Percentiles rank a stretch among this genome's conserved stretches.
These are phyloP conservation scores for Rhizopogon vinicolor DNA, from an alignment of 768 basidiomycete species.

Conservation along the genomic window DNA sequence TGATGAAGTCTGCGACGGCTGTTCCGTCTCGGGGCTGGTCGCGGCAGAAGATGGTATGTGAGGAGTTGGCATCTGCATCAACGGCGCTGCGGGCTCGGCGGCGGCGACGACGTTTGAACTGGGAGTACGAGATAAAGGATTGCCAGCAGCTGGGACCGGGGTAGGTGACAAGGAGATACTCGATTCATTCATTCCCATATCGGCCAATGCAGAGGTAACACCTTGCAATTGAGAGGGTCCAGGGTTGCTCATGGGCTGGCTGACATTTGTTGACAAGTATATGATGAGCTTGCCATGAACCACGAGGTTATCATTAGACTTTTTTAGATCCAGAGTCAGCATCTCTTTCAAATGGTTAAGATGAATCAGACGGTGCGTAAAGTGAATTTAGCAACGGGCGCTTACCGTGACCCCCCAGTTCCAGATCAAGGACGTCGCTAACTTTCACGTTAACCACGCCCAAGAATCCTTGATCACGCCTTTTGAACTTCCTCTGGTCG, in stretches of 20 bases:
- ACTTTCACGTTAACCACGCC: conserved; percentile 96
- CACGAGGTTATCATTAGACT: conserved; percentile 97
- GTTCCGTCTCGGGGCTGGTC: conserved; percentile 25
- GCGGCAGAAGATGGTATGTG: conserved; percentile 22
- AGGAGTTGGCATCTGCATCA: conserved; percentile 36
- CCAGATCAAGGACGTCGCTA: conserved; percentile 85
- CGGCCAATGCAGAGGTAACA: conserved; percentile 52
- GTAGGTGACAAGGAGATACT: conserved; percentile 53
- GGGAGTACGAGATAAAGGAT: conserved; percentile 52
- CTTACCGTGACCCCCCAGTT: conserved; percentile 90
- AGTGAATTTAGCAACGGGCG: conserved; percentile 11
- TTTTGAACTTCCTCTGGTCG: conserved; percentile 98
- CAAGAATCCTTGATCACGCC: conserved; percentile 95
- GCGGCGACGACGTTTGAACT: conserved; percentile 62
- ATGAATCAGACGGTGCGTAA: neutral
- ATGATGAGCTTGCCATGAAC: conserved; percentile 98
- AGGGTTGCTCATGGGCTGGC: conserved; percentile 78
- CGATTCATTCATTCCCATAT: conserved; percentile 58
- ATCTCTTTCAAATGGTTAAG: conserved; percentile 57
- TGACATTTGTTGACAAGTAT: conserved; percentile 90
- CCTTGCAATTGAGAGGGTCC: conserved; percentile 70
- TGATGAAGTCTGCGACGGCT: conserved; percentile 16
- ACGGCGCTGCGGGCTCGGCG: conserved; percentile 41
- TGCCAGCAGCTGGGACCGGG: conserved; percentile 28
- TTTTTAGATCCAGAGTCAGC: conserved; percentile 94